Evolutionary conservation across 2,329 filamentous ascomycete species (phyloP).

Genomic region (Corynespora cassiicola): DNA sequence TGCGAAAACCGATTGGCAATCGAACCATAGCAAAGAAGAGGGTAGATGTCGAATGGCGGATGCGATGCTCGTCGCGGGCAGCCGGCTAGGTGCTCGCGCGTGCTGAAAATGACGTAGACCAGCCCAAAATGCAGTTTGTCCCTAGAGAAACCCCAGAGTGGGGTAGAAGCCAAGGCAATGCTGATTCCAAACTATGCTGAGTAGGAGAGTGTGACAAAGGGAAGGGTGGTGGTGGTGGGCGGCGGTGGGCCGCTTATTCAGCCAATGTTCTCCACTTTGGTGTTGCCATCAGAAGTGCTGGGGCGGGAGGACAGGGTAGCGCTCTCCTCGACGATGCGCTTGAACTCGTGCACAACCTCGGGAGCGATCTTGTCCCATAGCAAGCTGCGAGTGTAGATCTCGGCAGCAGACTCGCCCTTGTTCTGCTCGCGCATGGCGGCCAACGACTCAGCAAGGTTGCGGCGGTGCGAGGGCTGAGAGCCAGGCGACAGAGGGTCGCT

Average conservation of each 20-base stretch:
- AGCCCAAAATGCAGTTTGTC: constrained; percentile 44
- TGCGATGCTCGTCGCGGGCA: constrained; percentile 29
- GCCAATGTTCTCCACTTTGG: constrained; percentile 35
- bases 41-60: constrained; percentile 20
- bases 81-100: constrained; percentile 13
- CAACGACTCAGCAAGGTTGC: constrained; percentile 81
- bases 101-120: constrained; percentile 30
- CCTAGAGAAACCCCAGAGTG: constrained; percentile 28
- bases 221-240: constrained; percentile 17
- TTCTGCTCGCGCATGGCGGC: constrained; percentile 75
- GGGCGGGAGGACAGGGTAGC: constrained; percentile 48
- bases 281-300: constrained; percentile 35
- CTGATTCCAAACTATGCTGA: constrained; percentile 38
- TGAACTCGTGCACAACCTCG: constrained; percentile 91
- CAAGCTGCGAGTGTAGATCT: constrained; percentile 90
- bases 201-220: constrained; percentile 29
- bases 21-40: constrained; percentile 26
- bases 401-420: constrained; percentile 75
- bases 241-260: constrained; percentile 22
- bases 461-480: constrained; percentile 63
- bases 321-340: constrained; percentile 84
- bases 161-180: constrained; percentile 43
- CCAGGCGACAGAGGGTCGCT: constrained; percentile 44
- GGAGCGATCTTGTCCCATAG: constrained; percentile 93
- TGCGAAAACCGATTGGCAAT: background rate